Base-by-base conservation (phyloP, 2,329 filamentous ascomycete species). In the Calonectria crousiana region DNA sequence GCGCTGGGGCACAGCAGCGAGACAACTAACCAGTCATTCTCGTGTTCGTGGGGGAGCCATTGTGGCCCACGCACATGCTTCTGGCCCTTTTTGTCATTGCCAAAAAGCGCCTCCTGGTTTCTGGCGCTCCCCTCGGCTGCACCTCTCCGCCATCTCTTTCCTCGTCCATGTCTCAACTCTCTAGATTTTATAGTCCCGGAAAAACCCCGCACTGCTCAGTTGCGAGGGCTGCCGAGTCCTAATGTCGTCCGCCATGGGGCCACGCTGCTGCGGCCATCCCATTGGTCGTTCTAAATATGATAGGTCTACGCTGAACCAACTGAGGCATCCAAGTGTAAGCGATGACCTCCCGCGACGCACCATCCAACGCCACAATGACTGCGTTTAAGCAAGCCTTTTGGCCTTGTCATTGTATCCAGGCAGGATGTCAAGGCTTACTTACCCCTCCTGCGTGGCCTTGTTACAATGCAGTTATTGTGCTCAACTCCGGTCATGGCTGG, bases 11-110 rank as follows among this genome's bases (percentile, higher is more conserved):
- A 65, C 60, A 65, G 41, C 38, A 49, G 30, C 30, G 41, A 65
- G 60, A 65, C 60, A 65, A 65, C 60, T 65, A 44, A 65, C 26
- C 26, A 65, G 41, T 65, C 60, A 65, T 34, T 65, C 60, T 49
- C 26, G 38, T 32, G 34, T 62, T n/a, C 41, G 41, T 65, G 60
- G 38, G 60, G 41, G 41, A 65, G 41, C 11, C 26, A 49, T n/a
- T n/a, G 38, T 8, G 44, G 41, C 41, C 58, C 32, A 38, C 41
- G 26, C 38, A 49, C 41, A 44, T 49, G 60, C 60, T 30, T 26
- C 60, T 49, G 60, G 38, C 38, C 38, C 60, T 49, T 65, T 65
- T 65, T 65, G 38, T 49, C 30, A 9, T 32, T 65, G 30, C 60
- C 67, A 47, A 53, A 18, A 44, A 28, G 60, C 60, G 26, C 60